These are phyloP conservation scores for Salix viminalis DNA, from an alignment of 345 rosid species.

Conservation along the genomic window DNA sequence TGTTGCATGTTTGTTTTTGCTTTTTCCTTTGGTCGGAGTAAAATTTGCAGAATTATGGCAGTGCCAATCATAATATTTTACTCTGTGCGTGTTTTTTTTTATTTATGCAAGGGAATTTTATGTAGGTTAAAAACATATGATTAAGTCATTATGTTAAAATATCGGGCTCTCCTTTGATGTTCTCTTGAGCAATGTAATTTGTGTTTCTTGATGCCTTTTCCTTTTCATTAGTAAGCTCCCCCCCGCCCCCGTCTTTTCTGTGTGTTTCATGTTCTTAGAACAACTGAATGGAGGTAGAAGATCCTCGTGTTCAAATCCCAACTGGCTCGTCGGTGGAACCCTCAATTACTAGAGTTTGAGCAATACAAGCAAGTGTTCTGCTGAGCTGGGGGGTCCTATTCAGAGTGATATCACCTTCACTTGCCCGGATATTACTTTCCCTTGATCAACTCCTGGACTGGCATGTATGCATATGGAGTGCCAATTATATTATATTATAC, in stretches of 20 bases:
- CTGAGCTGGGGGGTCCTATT: not conserved
- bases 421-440: not conserved
- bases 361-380: no score
- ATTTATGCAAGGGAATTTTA: not conserved
- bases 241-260: not conserved
- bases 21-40: not conserved
- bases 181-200: not conserved
- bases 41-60: not conserved
- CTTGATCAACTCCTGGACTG: not conserved
- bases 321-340: no score
- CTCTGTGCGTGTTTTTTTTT: not conserved
- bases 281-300: no score
- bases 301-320: no score
- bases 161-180: not conserved
- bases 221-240: not conserved
- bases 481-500: not conserved
- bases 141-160: not conserved
- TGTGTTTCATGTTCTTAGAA: not conserved
- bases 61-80: conserved; percentile 15
- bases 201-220: not conserved
- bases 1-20: conserved; percentile 13
- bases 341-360: no score
- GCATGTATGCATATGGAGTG: not conserved
- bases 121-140: conserved; percentile 13
- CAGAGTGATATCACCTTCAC: not conserved